Evolutionary conservation across 768 basidiomycete species (phyloP).

Genomic region (Suillus hirtellus): DNA sequence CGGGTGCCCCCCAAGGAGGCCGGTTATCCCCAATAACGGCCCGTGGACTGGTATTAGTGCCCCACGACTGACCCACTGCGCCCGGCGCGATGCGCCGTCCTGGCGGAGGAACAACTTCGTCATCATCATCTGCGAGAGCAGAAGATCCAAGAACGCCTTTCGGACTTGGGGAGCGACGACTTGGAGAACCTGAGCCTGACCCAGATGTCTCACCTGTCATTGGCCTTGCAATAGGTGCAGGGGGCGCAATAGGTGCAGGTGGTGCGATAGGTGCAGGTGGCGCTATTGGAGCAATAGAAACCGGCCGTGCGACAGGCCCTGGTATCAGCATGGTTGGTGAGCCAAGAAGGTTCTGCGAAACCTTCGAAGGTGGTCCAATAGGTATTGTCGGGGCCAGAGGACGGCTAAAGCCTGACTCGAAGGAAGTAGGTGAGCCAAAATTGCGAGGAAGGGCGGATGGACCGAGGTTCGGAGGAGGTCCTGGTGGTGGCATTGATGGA

Average conservation of each 20-base stretch:
- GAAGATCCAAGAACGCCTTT: constrained; percentile 77
- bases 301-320: constrained; percentile 56
- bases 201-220: constrained; percentile 41
- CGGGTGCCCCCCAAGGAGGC: constrained; percentile 48
- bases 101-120: constrained; percentile 66
- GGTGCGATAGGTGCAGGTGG: constrained; percentile 76
- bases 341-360: constrained; percentile 33
- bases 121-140: constrained; percentile 76
- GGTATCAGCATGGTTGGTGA: constrained; percentile 45
- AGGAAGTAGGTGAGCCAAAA: constrained; percentile 52
- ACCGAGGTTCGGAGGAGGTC: constrained; percentile 46
- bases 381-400: constrained; percentile 45
- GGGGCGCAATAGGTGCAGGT: constrained; percentile 66
- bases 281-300: constrained; percentile 43
- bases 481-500: constrained; percentile 45
- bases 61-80: constrained; percentile 51
- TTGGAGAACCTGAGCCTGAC: constrained; percentile 63
- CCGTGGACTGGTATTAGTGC: constrained; percentile 45
- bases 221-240: constrained; percentile 60
- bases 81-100: constrained; percentile 43
- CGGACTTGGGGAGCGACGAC: constrained; percentile 50
- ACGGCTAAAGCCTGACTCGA: constrained; percentile 51
- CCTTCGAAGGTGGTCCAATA: constrained; percentile 55
- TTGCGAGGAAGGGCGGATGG: constrained; percentile 56
- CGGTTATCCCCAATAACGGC: constrained; percentile 40